These are phyloP conservation scores for Aspergillus tanneri DNA, from an alignment of 2,329 filamentous ascomycete genomes.

Conservation along the genomic window DNA sequence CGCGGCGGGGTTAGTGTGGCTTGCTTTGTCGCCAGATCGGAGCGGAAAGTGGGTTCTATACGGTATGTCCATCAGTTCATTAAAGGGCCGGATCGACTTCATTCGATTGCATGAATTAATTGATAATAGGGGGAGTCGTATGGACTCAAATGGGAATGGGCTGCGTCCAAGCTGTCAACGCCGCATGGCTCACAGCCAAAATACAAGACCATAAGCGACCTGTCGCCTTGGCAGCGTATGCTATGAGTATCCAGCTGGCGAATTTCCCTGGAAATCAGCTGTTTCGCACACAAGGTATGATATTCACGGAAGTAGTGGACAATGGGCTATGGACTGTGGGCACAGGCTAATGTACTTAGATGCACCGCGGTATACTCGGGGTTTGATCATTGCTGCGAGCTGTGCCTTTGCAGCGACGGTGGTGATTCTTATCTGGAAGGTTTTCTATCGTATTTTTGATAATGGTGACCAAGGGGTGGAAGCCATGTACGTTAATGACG, in stretches of 20 bases:
- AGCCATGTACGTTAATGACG: not conserved
- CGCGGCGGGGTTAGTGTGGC: constrained; percentile 21
- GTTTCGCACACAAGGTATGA: constrained; percentile 12
- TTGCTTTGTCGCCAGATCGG: constrained; percentile 20
- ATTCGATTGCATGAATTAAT: too few relatives aligned
- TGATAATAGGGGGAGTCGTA: constrained; percentile 22
- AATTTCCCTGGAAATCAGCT: constrained; percentile 25
- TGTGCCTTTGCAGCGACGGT: not conserved
- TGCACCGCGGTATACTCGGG: not conserved
- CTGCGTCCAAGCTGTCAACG: constrained; percentile 24
- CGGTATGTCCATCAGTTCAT: constrained; percentile 12
- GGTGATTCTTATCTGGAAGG: not conserved
- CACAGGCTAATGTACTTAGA: not conserved
- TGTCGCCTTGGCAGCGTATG: constrained; percentile 26
- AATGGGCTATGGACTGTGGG: not conserved
- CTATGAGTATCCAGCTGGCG: constrained; percentile 27
- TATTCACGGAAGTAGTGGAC: not conserved
- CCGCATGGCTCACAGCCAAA: constrained; percentile 26
- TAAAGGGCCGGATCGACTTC: not conserved
- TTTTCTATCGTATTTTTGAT: not conserved
- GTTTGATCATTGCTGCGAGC: not conserved
- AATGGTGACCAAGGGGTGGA: not conserved
- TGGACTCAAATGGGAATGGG: constrained; percentile 22
- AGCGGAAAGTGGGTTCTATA: constrained; percentile 20
- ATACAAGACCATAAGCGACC: constrained; percentile 28